Evolutionary conservation across 352 stramenopile genomes (phyloP), one percentile per base, ranked within the genome.

Genomic region (Globisporangium yorkense): DNA sequence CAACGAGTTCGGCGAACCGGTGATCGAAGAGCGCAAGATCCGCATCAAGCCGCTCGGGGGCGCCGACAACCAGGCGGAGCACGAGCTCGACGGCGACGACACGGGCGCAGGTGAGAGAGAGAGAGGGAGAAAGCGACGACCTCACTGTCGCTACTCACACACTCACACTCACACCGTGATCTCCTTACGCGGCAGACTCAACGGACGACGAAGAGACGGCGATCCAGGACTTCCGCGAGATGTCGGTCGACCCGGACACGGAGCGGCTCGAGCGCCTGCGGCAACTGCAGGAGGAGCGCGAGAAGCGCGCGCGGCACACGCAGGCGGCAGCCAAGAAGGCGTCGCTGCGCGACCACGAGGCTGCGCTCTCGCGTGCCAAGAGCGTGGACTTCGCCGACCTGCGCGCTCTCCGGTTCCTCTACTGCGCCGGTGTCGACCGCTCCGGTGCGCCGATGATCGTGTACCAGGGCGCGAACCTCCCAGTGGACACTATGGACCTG

Each of bases 11-110:
- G 85, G 85, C 3, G 85, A 92, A 65, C 80, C 80, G 2, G 74
- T 92, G n/a, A 89, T 93, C 24, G 65, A 71, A 35, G 86, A 95
- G 55, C 77, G 86, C 20, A 87, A 86, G 71, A 93, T 95, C 52
- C 82, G 82, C 35, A 92, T 93, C 31, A 60, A 62, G 33, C 58
- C 53, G 47, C 59, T 68, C 47, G 67, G 51, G 20, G 65, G 58
- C 33, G 44, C 20, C 13, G 39, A 61, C 16, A 65, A 73, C 39
- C 51, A 71, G 5, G 54, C 35, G 6, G 55, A 24, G 33, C 33
- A 5, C 31, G 55, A 20, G 33, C 21, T 1, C 15, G 55, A 20
- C 21, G 35, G 27, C 18, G 33, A n/a, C 1, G 29, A 68, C 31
- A 45, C 49, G 16, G 64, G 65, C 1, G 69, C 10, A 21, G 49